Evolutionary conservation across 306 rosid species (phyloP), one percentile per base, ranked within the genome.

Genomic region (Mucuna pruriens): DNA sequence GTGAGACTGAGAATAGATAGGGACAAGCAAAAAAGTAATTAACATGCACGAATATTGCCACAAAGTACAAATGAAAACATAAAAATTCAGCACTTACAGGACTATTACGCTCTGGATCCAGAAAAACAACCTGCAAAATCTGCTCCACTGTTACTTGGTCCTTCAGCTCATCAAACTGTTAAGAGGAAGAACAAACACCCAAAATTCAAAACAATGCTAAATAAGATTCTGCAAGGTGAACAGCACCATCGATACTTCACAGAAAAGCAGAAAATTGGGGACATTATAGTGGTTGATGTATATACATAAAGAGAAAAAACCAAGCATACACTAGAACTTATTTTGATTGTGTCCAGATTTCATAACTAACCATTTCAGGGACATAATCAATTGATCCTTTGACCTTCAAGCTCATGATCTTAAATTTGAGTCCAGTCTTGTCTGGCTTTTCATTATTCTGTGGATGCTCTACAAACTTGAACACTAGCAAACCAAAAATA

Each of bases 351-450:
- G 34, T 34, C 44, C 42, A 33, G 1, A 17, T 3, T 31, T 2
- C 45, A 40, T 40, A 19, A 0, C 99, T 64, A 80, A 93, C 97
- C 97, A 93, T 88, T 87, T 96, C 97, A 12, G 99, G 98, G 77
- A 92, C 87, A 49, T 96, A 96, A 46, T 96, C 98, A 85, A 91
- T 87, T 60, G 86, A 26, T 86, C 94, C 97, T 72, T 96, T 88
- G 88, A 96, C 98, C 90, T 96, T 96, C 90, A 96, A 87, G 91
- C 99, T 96, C 98, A 92, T 96, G 84, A 93, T 96, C 88, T 93
- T 96, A 86, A 93, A 96, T 82, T 96, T 93, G 70, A 90, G 93
- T 83, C 87, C 87, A 86, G 91, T 88, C 89, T 86, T 96, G 68
- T 92, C 91, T 12, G 88, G 86, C 80, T 87, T 93, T 86, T 95